Conservation (phyloP, 495 filamentous ascomycete species). For the Cenococcum geophilum region DNA sequence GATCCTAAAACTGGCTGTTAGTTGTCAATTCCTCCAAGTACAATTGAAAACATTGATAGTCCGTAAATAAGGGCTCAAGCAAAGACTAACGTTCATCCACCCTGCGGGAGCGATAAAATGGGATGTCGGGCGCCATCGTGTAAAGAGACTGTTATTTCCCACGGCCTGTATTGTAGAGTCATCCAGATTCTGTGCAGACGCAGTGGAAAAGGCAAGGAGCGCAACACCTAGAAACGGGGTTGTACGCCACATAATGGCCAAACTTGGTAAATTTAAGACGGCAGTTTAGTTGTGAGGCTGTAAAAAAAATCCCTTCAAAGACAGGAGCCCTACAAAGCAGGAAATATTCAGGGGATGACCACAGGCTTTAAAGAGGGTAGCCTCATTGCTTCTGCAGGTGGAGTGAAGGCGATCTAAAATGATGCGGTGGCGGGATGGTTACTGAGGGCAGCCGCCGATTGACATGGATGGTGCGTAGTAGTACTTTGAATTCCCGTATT, state of each 20-base stretch:
- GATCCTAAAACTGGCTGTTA: slow-evolving; percentile 36
- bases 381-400: too few relatives aligned
- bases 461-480: background rate
- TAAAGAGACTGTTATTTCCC: slow-evolving; percentile 40
- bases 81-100: slow-evolving; percentile 46
- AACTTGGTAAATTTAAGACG: background rate
- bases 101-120: slow-evolving; percentile 49
- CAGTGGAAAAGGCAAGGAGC: slow-evolving; percentile 8
- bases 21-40: background rate
- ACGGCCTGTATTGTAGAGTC: slow-evolving; percentile 25
- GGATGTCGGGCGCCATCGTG: slow-evolving; percentile 45
- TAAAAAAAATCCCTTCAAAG: background rate
- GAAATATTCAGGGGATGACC: background rate
- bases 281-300: background rate
- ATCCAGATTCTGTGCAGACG: slow-evolving; percentile 17
- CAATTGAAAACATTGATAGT: background rate
- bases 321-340: background rate
- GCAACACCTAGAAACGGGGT: slow-evolving; percentile 10
- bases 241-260: slow-evolving; percentile 7
- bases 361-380: background rate
- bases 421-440: background rate
- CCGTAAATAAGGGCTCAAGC: background rate
- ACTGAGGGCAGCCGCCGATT: background rate
- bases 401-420: background rate
- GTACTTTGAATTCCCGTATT: background rate